Evolutionary conservation across 441 rosid genomes (phyloP), one percentile per base, ranked within the genome.

Genomic region (Populus hybrid): DNA sequence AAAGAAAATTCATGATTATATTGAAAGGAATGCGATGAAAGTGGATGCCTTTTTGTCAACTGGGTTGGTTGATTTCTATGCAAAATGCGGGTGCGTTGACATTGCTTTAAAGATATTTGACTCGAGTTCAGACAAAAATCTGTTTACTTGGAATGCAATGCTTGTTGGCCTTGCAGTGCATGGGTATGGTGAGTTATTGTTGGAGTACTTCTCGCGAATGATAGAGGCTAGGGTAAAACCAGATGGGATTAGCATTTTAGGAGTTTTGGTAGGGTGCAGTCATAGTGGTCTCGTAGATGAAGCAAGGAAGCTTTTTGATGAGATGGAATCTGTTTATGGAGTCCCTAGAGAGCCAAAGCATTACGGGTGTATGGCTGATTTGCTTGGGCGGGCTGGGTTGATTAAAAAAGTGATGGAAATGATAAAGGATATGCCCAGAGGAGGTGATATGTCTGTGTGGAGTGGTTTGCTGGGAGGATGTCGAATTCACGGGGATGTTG

Each of bases 381-480:
- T 91, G 88, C 89, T 91, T 24, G 92, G 90, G 6, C 81, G 94
- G 76, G 92, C 93, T 12, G 94, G 93, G 40, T 74, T 93, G 85
- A 87, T 93, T n/a, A 50, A 79, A 74, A 91, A 91, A 86, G 88
- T 91, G 5, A 75, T 85, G 73, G 88, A 86, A 24, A 87, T 91
- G 89, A 88, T 87, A 56, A 75, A 82, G 70, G 80, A 45, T 61
- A 88, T 90, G 92, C 94, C 93, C 18, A 77, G 66, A 72, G 77
- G 79, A 3, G 90, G 89, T 21, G 93, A 88, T 78, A 80, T 93
- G 38, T 90, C 79, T 66, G 87, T 84, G 33, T 93, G 97, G 95
- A 89, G 93, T 10, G 90, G 94, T 73, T 79, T 93, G 83, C 87
- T 93, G 7, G 94, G 92, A 24, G 94, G 96, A 2, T 93, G 97